Base-by-base conservation (phyloP, 176 grass and related monocot species). In the Musa schizocarpa region DNA sequence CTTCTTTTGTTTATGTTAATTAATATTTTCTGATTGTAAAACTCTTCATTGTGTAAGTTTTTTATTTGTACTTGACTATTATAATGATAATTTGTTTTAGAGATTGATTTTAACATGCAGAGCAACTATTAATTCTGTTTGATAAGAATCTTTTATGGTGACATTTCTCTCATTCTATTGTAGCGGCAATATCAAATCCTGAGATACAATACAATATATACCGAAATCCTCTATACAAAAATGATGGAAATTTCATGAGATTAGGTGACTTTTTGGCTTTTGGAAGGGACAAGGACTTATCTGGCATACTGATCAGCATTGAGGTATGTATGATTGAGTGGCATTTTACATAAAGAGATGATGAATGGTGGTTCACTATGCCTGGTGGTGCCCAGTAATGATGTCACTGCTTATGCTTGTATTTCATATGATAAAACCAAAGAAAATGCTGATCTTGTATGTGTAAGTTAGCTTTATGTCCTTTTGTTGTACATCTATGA, bases 241-340 rank as follows among this genome's bases (percentile, higher is more conserved):
- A 93, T 14, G 68, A 75, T 10, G 94, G 90, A 53, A 93, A 87
- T 53, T 97, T 83, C 84, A 86, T 89, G 87, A 91, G 65, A 75
- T 85, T 97, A 75, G 81, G 85, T 52, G 94, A 97, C 27, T 97
- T 97, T 81, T 54, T 97, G 75, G 19, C 71, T 34, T 93, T 93
- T 49, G 77, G 88, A 63, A 93, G 89, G 79, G 85, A 83, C 69
- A 91, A 89, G 77, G 84, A 88, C 81, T 81, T 97, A 63, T 89
- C 80, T 11, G 94, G 90, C 74, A 78, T 98, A 72, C 69, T 98
- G 82, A 89, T 98, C 79, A 91, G 49, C 34, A 58, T 93, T 74
- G 90, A 98, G 94, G 94, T 93, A 77, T 82, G 80, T 65, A 43
- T n/a, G 9, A 61, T 9, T 61, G n/a, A 61, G 57, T 61, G 17